phyloP scores from a whole-genome alignment of 805 yeast genomes.

The Ogataea siamensis region DNA sequence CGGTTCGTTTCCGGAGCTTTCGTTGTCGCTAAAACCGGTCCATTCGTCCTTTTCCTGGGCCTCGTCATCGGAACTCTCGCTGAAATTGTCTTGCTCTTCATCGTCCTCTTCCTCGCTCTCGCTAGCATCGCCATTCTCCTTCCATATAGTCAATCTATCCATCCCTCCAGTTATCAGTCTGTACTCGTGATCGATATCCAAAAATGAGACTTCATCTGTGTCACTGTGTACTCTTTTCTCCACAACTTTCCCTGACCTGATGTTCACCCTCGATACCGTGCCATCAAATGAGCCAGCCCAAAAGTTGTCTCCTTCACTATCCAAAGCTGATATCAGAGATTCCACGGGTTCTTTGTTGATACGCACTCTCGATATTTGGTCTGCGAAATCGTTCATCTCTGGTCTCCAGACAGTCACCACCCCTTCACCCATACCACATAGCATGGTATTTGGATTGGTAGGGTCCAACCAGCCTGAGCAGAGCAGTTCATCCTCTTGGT shows the following conservation, averaged over 20 bases:
- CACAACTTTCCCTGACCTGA: conserved; percentile 57
- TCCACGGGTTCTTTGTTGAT: conserved; percentile 67
- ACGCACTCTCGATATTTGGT: conserved; percentile 76
- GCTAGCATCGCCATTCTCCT: conserved; percentile 28
- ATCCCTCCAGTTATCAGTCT: conserved; percentile 80
- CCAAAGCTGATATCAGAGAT: conserved; percentile 57
- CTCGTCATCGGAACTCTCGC: conserved; percentile 11
- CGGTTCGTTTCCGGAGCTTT: conserved; percentile 5
- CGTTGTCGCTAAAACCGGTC: conserved; percentile 16
- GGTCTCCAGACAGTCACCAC: conserved; percentile 84
- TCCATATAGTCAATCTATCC: conserved; percentile 81
- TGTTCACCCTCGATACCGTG: conserved; percentile 62
- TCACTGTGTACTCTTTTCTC: conserved; percentile 66
- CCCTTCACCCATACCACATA: conserved; percentile 92
- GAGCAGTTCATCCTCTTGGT: conserved; percentile 91
- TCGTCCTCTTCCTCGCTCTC: conserved; percentile 32
- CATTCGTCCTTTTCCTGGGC: conserved; percentile 17
- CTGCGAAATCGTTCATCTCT: conserved; percentile 61
- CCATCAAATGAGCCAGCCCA: conserved; percentile 87
- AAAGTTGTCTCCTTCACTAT: conserved; percentile 50
- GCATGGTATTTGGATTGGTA: conserved; percentile 45
- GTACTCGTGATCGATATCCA: conserved; percentile 81
- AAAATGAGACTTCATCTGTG: conserved; percentile 68
- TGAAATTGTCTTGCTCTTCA: conserved; percentile 19
- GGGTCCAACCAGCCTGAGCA: conserved; percentile 68